Evolutionary conservation across 2,329 filamentous ascomycete genomes (phyloP).

Genomic region (Metarhizium robertsii): DNA sequence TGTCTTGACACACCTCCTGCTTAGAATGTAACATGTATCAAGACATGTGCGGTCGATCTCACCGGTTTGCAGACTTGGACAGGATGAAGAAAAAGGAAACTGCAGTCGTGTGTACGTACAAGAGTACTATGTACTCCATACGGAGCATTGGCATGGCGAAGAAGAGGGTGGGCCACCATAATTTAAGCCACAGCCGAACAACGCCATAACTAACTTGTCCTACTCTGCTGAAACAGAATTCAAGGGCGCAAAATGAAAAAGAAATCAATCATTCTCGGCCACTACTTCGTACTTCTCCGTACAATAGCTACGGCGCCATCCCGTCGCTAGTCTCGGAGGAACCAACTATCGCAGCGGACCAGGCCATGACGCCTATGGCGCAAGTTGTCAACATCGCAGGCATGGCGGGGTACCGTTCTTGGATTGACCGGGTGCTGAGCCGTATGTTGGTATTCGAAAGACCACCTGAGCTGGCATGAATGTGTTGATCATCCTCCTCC

Average conservation of each 20-base stretch:
- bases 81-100: background rate
- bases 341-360: background rate
- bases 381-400: background rate
- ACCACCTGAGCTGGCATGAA: no score
- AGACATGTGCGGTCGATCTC: background rate
- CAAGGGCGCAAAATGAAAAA: background rate
- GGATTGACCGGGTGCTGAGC: no score
- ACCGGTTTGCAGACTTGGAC: background rate
- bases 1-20: background rate
- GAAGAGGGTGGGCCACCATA: background rate
- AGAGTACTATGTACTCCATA: background rate
- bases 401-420: no score
- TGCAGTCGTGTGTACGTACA: background rate
- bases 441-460: no score
- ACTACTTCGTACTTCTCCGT: background rate
- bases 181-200: background rate
- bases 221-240: background rate
- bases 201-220: background rate
- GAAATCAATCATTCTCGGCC: background rate
- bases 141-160: background rate
- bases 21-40: background rate
- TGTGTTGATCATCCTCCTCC: no score
- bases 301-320: background rate
- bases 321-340: background rate
- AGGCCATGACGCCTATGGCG: background rate